phyloP scores from a whole-genome alignment of 306 rosid genomes.

The Morella rubra region DNA sequence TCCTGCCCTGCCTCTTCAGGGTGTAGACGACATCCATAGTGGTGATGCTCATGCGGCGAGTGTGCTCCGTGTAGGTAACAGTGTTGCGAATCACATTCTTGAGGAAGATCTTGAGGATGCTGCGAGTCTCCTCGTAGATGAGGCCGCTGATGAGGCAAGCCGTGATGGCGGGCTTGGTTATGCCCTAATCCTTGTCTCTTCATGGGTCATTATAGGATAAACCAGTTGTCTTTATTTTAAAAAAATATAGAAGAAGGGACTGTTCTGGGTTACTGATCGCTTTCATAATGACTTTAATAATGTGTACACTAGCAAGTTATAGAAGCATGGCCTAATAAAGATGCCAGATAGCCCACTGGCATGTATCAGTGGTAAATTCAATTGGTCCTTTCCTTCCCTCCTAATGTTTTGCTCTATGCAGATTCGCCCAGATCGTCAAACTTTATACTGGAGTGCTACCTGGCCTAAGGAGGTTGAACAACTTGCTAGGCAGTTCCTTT shows the following conservation, averaged over 20 bases:
- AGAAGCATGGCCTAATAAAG: neutral
- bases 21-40: too few relatives aligned
- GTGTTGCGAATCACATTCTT: too few relatives aligned
- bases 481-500: slow-evolving; percentile 79
- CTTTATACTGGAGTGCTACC: slow-evolving; percentile 97
- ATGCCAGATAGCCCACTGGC: neutral
- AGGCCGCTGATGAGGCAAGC: too few relatives aligned
- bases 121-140: too few relatives aligned
- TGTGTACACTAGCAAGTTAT: neutral
- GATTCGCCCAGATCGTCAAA: slow-evolving; percentile 97
- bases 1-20: too few relatives aligned
- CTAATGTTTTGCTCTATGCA: slow-evolving; percentile 31
- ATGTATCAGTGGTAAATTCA: neutral
- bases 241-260: neutral
- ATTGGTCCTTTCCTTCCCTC: neutral
- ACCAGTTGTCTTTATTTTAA: neutral
- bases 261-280: neutral
- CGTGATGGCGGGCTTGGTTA: too few relatives aligned
- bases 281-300: neutral
- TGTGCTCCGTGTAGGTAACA: too few relatives aligned
- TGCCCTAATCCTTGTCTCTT: neutral
- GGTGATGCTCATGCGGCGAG: too few relatives aligned
- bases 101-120: too few relatives aligned
- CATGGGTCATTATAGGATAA: neutral
- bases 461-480: slow-evolving; percentile 99